A percentile compares a stretch with the other conserved stretches of the same genome.
These are phyloP conservation scores for Inonotus hispidus DNA, from an alignment of 1,284 basidiomycete species.

Conservation along the genomic window DNA sequence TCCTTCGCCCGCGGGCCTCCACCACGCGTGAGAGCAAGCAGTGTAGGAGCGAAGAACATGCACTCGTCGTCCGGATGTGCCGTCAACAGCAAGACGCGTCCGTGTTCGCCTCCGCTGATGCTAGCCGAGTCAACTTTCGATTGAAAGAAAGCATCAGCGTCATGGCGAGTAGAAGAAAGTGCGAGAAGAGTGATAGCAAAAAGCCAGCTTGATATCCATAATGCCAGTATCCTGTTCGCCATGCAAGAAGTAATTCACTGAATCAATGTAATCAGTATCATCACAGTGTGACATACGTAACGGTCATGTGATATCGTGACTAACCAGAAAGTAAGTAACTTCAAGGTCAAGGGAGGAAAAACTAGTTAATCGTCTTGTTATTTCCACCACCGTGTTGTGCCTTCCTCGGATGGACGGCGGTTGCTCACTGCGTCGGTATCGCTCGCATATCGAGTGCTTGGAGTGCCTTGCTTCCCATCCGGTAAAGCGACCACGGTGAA, in stretches of 20 bases:
- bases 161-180: background rate
- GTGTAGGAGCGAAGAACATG: slow-evolving; percentile 86
- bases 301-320: too few relatives aligned
- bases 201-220: background rate
- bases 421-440: too few relatives aligned
- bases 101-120: background rate
- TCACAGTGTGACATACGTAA: too few relatives aligned
- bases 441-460: too few relatives aligned
- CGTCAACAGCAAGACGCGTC: slow-evolving; percentile 60
- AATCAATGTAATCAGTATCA: background rate
- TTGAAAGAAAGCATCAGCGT: background rate
- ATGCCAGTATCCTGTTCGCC: background rate
- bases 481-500: too few relatives aligned
- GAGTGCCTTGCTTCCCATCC: too few relatives aligned
- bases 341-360: too few relatives aligned
- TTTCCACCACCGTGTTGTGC: too few relatives aligned
- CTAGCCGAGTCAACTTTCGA: background rate
- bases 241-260: background rate
- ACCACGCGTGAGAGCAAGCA: slow-evolving; percentile 44
- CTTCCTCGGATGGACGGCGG: too few relatives aligned
- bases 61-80: slow-evolving; percentile 92
- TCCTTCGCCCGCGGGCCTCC: too few relatives aligned
- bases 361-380: too few relatives aligned
- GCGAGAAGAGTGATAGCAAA: background rate
- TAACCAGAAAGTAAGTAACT: too few relatives aligned